These are phyloP conservation scores for Endotrypanum monterogeii DNA, from an alignment of 208 protist genomes.

Conservation along the genomic window DNA sequence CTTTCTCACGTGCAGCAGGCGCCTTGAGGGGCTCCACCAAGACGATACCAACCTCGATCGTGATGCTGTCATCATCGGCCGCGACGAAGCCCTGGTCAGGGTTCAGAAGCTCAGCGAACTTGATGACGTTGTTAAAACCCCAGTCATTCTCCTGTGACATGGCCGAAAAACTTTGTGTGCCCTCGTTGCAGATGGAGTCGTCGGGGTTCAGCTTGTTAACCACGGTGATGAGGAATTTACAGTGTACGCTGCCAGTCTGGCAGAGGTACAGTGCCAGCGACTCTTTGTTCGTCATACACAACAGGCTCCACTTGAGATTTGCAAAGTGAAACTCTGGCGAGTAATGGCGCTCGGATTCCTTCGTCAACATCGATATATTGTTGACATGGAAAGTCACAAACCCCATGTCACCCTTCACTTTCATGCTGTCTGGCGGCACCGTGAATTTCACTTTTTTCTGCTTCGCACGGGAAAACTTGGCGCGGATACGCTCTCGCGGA, in stretches of 20 bases:
- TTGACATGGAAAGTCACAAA: slow-evolving; percentile 89
- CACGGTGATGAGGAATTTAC: slow-evolving; percentile 92
- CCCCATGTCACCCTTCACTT: slow-evolving; percentile 87
- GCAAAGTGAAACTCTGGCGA: slow-evolving; percentile 90
- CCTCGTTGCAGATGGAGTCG: slow-evolving; percentile 91
- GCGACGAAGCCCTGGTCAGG: slow-evolving; percentile 77
- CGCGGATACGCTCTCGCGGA: slow-evolving; percentile 78
- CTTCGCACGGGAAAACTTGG: slow-evolving; percentile 72
- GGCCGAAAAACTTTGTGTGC: slow-evolving; percentile 86
- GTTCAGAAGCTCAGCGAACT: slow-evolving; percentile 81
- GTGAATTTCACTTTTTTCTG: slow-evolving; percentile 86
- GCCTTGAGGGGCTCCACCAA: slow-evolving; percentile 79
- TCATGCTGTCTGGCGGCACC: slow-evolving; percentile 70
- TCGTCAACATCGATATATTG: slow-evolving; percentile 87
- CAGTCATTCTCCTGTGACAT: slow-evolving; percentile 91
- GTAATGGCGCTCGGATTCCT: slow-evolving; percentile 89
- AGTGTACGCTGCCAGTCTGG: slow-evolving; percentile 89
- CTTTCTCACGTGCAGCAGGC: slow-evolving; percentile 40
- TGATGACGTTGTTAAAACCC: slow-evolving; percentile 92
- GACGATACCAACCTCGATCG: slow-evolving; percentile 90
- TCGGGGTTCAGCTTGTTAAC: slow-evolving; percentile 83
- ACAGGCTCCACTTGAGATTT: slow-evolving; percentile 85
- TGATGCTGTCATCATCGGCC: slow-evolving; percentile 78
- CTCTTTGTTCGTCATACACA: slow-evolving; percentile 92
- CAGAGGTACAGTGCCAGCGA: slow-evolving; percentile 90